Evolutionary conservation across 2,329 filamentous ascomycete genomes (phyloP), one percentile per base, ranked within the genome.

Genomic region (Ceratocystiopsis brevicomis): DNA sequence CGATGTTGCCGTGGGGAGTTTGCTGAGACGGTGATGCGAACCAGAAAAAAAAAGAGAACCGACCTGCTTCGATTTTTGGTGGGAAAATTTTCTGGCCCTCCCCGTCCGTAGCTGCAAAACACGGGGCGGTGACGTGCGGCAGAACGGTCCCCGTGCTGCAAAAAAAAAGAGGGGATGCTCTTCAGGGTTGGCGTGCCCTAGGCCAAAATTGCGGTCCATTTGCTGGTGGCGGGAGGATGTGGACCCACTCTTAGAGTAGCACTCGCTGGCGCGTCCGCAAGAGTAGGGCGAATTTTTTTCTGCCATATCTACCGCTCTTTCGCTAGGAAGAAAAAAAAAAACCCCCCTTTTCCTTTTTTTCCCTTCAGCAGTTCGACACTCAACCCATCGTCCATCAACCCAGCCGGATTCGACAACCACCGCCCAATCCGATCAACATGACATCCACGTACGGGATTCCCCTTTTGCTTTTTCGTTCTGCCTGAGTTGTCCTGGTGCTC

Each of bases 1-100:
- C 53, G 51, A 56, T 56, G 54, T 53, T 38, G 47, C 44, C 45
- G 39, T 41, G 38, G 39, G 35, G 30, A 16, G 21, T 44, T 44
- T 30, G 25, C 25, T 30, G 25, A 6, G 25, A 30, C 25, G 44
- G 42, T 18, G 36, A 39, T 40, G 39, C 19, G 40, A 38, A 42
- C 18, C 25, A 37, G 16, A 39, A 19, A 41, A 25, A n/a, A 36
- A 37, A 25, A 32, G n/a, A n/a, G n/a, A 37, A 41, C 30, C 18
- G 25, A 6, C 10, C 25, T 30, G 25, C 25, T 30, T 30, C 25
- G 25, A 6, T 30, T 30, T 30, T 30, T 30, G 25, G 25, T 30
- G 25, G 25, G 25, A 30, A 30, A 30, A 30, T 6, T 30, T 9
- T 30, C 25, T 30, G 10, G 25, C 5, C 6, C 19, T 6, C 6